These are phyloP conservation scores for Acanthamoeba rhysodes DNA, from an alignment of 208 protist species.

Conservation along the genomic window DNA sequence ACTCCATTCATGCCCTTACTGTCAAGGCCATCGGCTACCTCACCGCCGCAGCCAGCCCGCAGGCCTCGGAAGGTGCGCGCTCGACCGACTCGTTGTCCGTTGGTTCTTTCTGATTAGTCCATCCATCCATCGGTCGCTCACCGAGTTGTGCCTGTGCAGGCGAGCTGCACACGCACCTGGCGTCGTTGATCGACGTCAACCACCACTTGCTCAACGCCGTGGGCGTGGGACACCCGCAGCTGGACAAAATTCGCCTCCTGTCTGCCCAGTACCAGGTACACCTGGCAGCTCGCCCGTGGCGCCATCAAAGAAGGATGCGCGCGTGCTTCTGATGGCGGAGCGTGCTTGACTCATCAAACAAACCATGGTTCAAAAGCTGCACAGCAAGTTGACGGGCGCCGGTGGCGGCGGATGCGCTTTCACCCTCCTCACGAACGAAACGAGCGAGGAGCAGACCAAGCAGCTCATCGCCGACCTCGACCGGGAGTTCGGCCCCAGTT, in stretches of 20 bases:
- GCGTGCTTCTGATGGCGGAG: no score
- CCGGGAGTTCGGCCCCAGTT: conserved; percentile 13
- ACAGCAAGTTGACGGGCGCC: conserved; percentile 72
- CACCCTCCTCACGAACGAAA: conserved; percentile 59
- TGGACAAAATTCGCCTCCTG: conserved; percentile 39
- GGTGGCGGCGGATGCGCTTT: conserved; percentile 69
- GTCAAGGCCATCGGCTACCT: conserved; percentile 1
- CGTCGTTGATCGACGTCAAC: conserved; percentile 75
- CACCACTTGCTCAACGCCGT: conserved; percentile 70
- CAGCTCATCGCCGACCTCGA: conserved; percentile 13
- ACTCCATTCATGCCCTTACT: conserved; percentile 68
- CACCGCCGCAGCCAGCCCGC: background rate
- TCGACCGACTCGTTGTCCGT: background rate
- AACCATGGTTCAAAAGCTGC: background rate
- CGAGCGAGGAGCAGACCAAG: background rate
- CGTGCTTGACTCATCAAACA: background rate
- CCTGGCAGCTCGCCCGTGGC: background rate
- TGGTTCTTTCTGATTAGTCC: background rate
- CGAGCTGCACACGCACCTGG: conserved; percentile 11
- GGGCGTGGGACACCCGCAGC: conserved; percentile 58
- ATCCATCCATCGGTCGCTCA: background rate
- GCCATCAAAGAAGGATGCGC: background rate
- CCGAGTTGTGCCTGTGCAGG: background rate
- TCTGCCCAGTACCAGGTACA: conserved; percentile 19
- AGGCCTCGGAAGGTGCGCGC: background rate